Conservation (phyloP, 306 rosid genomes). For the Hippophae rhamnoides region DNA sequence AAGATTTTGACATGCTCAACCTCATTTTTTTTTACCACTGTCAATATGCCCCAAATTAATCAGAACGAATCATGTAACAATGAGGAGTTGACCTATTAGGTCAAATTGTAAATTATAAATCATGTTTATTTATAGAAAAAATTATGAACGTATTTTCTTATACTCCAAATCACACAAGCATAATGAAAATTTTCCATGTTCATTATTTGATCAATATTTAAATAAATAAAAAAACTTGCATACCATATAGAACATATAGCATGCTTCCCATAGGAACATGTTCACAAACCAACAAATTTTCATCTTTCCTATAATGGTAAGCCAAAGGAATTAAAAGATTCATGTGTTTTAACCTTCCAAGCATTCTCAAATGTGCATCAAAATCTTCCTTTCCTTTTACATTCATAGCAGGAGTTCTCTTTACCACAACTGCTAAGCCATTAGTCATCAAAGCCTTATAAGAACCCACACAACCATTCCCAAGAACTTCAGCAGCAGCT, state of each 20-base stretch:
- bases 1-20: no score
- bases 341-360: constrained; percentile 35
- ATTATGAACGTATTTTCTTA: no score
- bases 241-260: constrained; percentile 52
- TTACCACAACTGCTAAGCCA: constrained; percentile 76
- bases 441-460: constrained; percentile 77
- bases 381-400: constrained; percentile 48
- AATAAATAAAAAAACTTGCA: neutral
- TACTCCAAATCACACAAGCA: no score
- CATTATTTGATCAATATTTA: no score
- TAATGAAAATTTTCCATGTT: no score
- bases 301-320: constrained; percentile 59
- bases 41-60: no score
- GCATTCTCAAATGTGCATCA: constrained; percentile 45
- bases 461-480: constrained; percentile 63
- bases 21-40: no score
- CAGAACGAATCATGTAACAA: no score
- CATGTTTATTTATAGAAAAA: no score
- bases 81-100: no score
- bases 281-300: constrained; percentile 51
- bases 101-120: no score
- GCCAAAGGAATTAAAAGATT: constrained; percentile 65
- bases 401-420: constrained; percentile 67
- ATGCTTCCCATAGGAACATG: constrained; percentile 56
- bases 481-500: constrained; percentile 70